Base-by-base conservation (phyloP, 805 yeast genomes). In the Barnettozyma vustinii region DNA sequence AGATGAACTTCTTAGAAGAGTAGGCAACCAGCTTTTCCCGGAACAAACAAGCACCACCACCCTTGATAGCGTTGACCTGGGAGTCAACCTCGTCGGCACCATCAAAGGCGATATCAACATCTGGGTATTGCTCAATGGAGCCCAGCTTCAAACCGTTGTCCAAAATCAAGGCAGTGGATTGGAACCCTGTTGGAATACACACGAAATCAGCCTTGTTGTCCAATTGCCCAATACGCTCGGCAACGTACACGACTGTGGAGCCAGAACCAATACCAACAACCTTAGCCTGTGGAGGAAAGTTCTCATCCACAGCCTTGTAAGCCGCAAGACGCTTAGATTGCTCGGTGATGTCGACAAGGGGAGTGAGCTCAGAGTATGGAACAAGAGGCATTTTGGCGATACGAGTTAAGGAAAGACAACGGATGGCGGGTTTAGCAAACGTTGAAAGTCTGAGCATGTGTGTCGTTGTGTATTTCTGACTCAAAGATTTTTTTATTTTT, bases 41-140 rank as follows among this genome's bases (percentile, higher is more conserved):
- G 71, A 94, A 84, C 54, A 90, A 74, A 67, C 99, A 94, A 2
- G 97, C 99, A 39, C 99, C 99, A 44, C 99, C 99, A 56, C 99
- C 99, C 70, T 94, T 94, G 65, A 94, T 94, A 60, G 91, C 82
- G 63, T 90, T 87, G 58, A 94, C 74, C 19, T 75, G 63, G 5
- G 79, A 63, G 67, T 92, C 99, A 50, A 91, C 91, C 68, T 94
- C 99, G 68, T 94, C 99, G 2, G 99, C 98, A 41, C 99, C 99
- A 67, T 94, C 99, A 65, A 94, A 94, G 1, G 97, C 96, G 58
- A 94, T 81, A 64, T 94, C 99, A 41, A 94, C 71, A 23, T 76
- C 75, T 2, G 96, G 87, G 44, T 71, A 83, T 71, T 89, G 91
- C 61, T 92, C 97, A 52, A 92, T 79, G 9, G 86, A 74, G 2